Evolutionary conservation across 1,284 basidiomycete genomes (phyloP).

Genomic region (Puccinia hordei): DNA sequence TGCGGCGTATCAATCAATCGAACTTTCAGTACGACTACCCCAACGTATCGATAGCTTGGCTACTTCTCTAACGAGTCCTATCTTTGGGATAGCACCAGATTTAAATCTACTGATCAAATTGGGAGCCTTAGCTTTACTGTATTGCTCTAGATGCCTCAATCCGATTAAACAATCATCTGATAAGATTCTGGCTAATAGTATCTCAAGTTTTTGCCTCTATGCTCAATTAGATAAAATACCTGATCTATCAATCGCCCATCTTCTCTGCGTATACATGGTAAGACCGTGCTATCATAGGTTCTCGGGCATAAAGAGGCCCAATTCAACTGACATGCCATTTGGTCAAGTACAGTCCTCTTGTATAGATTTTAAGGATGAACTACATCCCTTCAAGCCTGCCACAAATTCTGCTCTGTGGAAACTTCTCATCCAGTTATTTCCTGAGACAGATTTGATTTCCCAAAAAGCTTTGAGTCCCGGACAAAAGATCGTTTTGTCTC

Average conservation of each 20-base stretch:
- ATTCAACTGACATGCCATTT: background rate
- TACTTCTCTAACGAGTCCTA: background rate
- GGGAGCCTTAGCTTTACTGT: constrained; percentile 13
- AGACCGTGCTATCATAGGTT: background rate
- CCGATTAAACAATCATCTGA: background rate
- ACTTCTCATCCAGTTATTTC: constrained; percentile 16
- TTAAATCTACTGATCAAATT: constrained; percentile 1
- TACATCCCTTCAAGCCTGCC: constrained; percentile 12
- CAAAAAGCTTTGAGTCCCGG: background rate
- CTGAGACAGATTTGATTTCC: background rate
- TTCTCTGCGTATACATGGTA: constrained; percentile 24
- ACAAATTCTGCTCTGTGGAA: constrained; percentile 17
- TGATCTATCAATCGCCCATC: constrained; percentile 9
- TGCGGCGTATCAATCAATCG: constrained; percentile 17
- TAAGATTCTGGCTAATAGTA: background rate
- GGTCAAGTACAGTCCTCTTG: constrained; percentile 2
- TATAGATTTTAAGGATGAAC: constrained; percentile 14
- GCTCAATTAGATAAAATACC: background rate
- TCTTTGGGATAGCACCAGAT: background rate
- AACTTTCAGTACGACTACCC: constrained; percentile 14
- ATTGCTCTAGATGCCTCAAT: constrained; percentile 29
- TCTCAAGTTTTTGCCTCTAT: constrained; percentile 3
- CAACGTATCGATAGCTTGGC: constrained; percentile 11
- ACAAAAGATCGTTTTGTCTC: constrained; percentile 1
- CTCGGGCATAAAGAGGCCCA: background rate